Evolutionary conservation across 345 rosid species (phyloP), one percentile per base, ranked within the genome.

Genomic region (Linum tenue): DNA sequence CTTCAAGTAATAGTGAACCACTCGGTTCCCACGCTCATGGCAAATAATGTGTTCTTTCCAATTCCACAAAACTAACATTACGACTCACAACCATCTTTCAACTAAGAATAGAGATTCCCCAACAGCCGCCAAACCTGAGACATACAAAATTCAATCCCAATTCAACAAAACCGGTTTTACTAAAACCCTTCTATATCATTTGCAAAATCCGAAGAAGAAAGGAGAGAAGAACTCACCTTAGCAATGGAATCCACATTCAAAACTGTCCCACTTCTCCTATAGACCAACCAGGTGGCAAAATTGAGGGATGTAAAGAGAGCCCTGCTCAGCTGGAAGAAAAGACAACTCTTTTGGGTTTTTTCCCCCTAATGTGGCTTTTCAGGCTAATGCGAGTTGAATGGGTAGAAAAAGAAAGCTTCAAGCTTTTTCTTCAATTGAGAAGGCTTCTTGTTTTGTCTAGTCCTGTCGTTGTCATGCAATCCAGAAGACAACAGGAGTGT

Each of bases 21-120:
- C 66, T 7, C 87, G 70, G 35, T 50, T 73, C 35, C 83, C 87
- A 4, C 81, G 81, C 64, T 78, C 83, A 1, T 62, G 70, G 37
- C 78, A 79, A 15, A 81, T 58, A 70, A 72, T 66, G 66, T 70
- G 75, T 73, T 83, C 85, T 64, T 83, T 73, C 87, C 87, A 83
- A 83, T 8, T 67, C 62, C 59, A 80, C 79, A 56, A 80, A 82
- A 68, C 39, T 36, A n/a, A 64, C 67, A 50, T 55, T 56, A 59
- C 31, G 31, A 22, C 60, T 40, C 22, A n/a, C 67, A 55, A 67
- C 16, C 84, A 80, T 77, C 51, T 22, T 22, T 69, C 64, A 73
- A 65, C 39, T n/a, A 48, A 12, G 8, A 15, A 36, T 5, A 7
- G 63, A 44, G 51, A 44, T 44, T 22, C 31, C 31, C 31, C 31